phyloP scores from a whole-genome alignment of 768 basidiomycete species.

The Mycena polygramma region DNA sequence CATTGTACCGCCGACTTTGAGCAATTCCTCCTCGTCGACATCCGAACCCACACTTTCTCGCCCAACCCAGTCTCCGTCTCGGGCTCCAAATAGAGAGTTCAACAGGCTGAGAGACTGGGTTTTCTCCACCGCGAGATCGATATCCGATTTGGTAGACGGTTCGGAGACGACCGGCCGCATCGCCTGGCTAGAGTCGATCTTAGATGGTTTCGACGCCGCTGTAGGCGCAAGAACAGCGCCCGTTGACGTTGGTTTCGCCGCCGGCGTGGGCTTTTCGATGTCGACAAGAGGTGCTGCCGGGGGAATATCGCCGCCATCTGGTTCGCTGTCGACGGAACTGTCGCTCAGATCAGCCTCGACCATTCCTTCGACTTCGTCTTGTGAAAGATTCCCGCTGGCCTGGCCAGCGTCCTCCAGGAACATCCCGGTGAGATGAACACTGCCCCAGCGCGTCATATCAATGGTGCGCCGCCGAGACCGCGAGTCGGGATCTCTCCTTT shows the following conservation, averaged over 20 bases:
- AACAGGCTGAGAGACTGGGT: conserved; percentile 61
- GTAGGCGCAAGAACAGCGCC: conserved; percentile 22
- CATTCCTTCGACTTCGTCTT: conserved; percentile 19
- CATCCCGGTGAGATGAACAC: conserved; percentile 75
- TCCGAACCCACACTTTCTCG: conserved; percentile 71
- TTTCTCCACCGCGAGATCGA: conserved; percentile 60
- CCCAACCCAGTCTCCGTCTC: conserved; percentile 67
- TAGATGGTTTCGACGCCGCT: conserved; percentile 11
- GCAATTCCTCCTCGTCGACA: conserved; percentile 57
- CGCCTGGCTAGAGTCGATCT: conserved; percentile 30
- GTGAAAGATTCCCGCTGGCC: neutral
- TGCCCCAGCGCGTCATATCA: conserved; percentile 80
- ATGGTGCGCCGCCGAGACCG: conserved; percentile 76
- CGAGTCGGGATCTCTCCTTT: conserved; percentile 61
- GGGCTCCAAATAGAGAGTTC: conserved; percentile 64
- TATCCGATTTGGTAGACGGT: conserved; percentile 2
- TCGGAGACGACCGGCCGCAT: conserved; percentile 17
- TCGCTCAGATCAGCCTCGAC: conserved; percentile 37
- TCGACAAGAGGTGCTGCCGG: neutral
- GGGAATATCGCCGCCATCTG: conserved; percentile 22
- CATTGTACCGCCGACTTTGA: conserved; percentile 41
- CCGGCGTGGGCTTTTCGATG: neutral
- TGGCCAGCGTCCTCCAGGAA: conserved; percentile 64
- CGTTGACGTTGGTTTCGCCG: neutral
- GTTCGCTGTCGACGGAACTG: conserved; percentile 34